These are phyloP conservation scores for Ceratopteris richardii DNA, from an alignment of 75 land plant species.

Conservation along the genomic window DNA sequence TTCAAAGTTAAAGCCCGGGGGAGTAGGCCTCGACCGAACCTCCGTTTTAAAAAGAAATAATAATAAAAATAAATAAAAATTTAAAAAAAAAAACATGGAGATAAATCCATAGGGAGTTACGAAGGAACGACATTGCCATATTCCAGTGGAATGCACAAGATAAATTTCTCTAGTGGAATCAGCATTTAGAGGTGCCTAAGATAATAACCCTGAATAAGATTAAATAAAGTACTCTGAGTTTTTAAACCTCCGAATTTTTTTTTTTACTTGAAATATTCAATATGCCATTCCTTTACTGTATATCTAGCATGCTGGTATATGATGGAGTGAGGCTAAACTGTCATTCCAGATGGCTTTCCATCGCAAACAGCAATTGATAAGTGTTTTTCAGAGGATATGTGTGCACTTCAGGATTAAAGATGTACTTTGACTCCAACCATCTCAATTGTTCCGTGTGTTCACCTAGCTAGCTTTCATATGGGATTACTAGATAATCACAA, in stretches of 20 bases:
- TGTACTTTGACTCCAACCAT: conserved; percentile 23
- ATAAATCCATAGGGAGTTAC: conserved; percentile 38
- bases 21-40: too few relatives aligned
- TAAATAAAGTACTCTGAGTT: too few relatives aligned
- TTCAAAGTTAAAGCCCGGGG: too few relatives aligned
- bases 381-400: conserved; percentile 47
- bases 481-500: conserved; percentile 26
- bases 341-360: conserved; percentile 42
- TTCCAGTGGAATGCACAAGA: conserved; percentile 40
- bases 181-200: conserved; percentile 41
- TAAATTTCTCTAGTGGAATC: conserved; percentile 34
- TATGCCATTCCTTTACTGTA: too few relatives aligned
- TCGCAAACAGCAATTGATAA: conserved; percentile 49
- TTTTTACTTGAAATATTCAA: too few relatives aligned
- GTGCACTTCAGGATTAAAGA: conserved; percentile 27
- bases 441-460: conserved; percentile 30
- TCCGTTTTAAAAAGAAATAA: conserved; percentile 82
- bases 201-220: conserved; percentile 65
- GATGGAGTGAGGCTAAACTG: conserved; percentile 20
- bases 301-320: conserved; percentile 24
- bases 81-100: too few relatives aligned
- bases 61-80: conserved; percentile 60
- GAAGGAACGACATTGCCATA: conserved; percentile 48
- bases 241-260: too few relatives aligned
- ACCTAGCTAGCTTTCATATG: conserved; percentile 26